Evolutionary conservation across 1,284 basidiomycete genomes (phyloP), one percentile per base, ranked within the genome.

Genomic region (Takashimella koratensis): DNA sequence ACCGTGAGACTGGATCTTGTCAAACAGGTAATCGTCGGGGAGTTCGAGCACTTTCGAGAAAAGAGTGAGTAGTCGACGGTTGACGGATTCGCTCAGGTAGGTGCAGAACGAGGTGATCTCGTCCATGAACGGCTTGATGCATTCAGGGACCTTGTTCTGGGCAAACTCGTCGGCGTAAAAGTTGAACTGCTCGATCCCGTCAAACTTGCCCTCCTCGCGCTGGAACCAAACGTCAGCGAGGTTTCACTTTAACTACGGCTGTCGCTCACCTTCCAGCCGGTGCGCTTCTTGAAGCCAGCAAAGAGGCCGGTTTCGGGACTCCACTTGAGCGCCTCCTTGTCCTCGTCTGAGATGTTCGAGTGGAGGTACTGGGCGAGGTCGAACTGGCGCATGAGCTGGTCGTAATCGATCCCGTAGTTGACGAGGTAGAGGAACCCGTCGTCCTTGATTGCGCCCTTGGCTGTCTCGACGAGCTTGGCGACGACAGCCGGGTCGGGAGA

Each of bases 31-130:
- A 22, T 74, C 69, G 3, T 70, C 70, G 0, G 71, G 71, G 4
- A 76, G 63, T 57, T 76, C 72, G 19, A 76, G 60, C 3, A 74
- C 74, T 12, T 67, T 58, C 11, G 67, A 70, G 3, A 76, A 56
- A 6, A 76, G 70, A 16, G 58, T 59, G 21, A 75, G 64, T 41
- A 77, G 65, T 52, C 73, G 71, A 42, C 72, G 67, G 12, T 75
- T 62, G 43, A 76, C 75, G 40, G 70, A 58, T 5, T 62, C 57
- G 53, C 75, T 73, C 51, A 74, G 75, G 61, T 66, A 73, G 5
- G 57, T 42, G 2, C 73, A 69, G 49, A 77, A 77, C 12, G 53
- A 65, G 23, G 67, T 58, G 49, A 77, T 73, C 61, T 77, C 75
- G 10, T 60, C 56, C 5, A 66, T 41, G 24, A 57, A 53, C 2